Evolutionary conservation across 129 eudicot genomes (phyloP), one percentile per base, ranked within the genome.

Genomic region (Deinandra increscens): DNA sequence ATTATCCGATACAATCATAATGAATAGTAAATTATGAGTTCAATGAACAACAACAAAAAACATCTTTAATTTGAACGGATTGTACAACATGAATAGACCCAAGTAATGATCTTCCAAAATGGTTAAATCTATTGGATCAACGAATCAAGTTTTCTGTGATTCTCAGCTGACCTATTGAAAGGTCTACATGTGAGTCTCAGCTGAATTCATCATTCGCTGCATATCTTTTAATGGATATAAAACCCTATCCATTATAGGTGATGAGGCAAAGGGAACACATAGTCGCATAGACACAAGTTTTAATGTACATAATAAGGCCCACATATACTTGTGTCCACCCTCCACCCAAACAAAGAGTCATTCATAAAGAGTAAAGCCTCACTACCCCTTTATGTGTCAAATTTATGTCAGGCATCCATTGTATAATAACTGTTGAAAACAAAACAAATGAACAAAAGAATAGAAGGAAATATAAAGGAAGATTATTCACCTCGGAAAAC

Each of bases 401-500:
- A n/a, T n/a, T n/a, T n/a, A 36, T 50, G 62, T 13, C n/a, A 54
- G 17, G 31, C 64, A 53, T 37, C 29, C 6, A 51, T 51, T 20
- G 19, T 55, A 48, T 37, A 37, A 15, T 38, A 54, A 68, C 54
- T 20, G 6, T 1, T 56, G 36, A 33, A 18, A 46, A 26, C 44
- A 56, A 42, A 49, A 60, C 44, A 66, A 7, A 64, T 51, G 29
- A 7, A 26, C 19, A n/a, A 53, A 34, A 61, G 14, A 54, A 66
- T 13, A 55, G 41, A 58, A 64, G 18, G 13, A 6, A 43, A 70
- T 26, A 70, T 33, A 26, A 76, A 44, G 36, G 43, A 55, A 46
- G n/a, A 69, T 39, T 29, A 64, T 54, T 79, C 66, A 86, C 93
- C 93, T 89, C 92, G n/a, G 93, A 83, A 58, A 94, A 87, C 34